Percentiles rank a stretch among this genome's conserved stretches.
Evolutionary conservation across 1,284 basidiomycete genomes (phyloP).

Genomic region (Ustilago tritici): DNA sequence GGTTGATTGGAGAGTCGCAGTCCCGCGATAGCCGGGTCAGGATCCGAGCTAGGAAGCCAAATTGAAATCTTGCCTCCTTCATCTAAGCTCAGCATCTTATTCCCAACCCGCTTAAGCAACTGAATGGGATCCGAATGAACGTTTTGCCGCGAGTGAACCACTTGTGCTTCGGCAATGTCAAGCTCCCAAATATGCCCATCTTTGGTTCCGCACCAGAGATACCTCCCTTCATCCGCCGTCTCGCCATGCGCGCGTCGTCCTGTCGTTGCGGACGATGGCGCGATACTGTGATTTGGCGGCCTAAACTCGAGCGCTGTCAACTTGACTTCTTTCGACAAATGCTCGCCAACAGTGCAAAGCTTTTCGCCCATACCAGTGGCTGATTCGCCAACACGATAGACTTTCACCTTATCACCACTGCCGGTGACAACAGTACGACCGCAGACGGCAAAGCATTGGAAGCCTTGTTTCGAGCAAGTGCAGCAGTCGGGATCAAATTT

Average conservation of each 20-base stretch:
- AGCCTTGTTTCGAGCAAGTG: constrained; percentile 34
- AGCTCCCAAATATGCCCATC: constrained; percentile 64
- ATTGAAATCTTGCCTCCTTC: constrained; percentile 67
- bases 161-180: constrained; percentile 51
- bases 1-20: constrained; percentile 54
- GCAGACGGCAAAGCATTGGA: constrained; percentile 52
- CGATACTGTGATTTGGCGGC: constrained; percentile 40
- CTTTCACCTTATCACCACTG: constrained; percentile 56
- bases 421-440: constrained; percentile 53
- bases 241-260: constrained; percentile 40
- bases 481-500: constrained; percentile 45
- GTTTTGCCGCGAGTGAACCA: constrained; percentile 45
- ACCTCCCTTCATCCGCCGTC: constrained; percentile 54
- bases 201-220: constrained; percentile 65
- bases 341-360: constrained; percentile 53
- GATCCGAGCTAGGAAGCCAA: constrained; percentile 53
- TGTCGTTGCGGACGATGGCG: constrained; percentile 17
- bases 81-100: constrained; percentile 62
- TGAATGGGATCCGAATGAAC: constrained; percentile 59
- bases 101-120: constrained; percentile 56
- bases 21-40: constrained; percentile 29
- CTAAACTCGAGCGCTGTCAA: constrained; percentile 53
- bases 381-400: constrained; percentile 55
- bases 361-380: constrained; percentile 46
- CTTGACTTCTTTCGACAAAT: constrained; percentile 53